Evolutionary conservation across 345 rosid species (phyloP), one percentile per base, ranked within the genome.

Genomic region (Erysimum cheiranthoides): DNA sequence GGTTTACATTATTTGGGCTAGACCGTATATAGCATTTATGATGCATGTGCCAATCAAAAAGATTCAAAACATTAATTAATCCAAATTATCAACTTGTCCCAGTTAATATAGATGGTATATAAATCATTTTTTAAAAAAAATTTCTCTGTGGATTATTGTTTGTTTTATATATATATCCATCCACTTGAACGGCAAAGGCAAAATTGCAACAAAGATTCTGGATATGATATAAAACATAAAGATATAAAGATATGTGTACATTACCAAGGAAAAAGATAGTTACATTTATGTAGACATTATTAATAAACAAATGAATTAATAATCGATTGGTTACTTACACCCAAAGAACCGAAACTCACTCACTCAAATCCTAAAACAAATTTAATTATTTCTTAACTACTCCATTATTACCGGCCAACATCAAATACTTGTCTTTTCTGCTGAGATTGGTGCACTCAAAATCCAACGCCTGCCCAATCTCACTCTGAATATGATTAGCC

Each of bases 321-420:
- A 28, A 62, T 56, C 14, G 53, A 63, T 63, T 64, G 46, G 5
- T 46, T 68, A 70, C 43, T 68, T 64, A 70, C 81, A 73, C 68
- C 16, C 39, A 60, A 49, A 28, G 18, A 57, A 52, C 56, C 16
- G 5, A 65, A 17, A 47, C 10, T n/a, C 28, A 51, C 56, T 57
- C 16, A 39, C 63, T 56, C 68, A 42, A 16, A 47, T 35, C 32
- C 73, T 32, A 51, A 61, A 28, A 35, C 4, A 17, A 45, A 63
- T 28, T 53, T n/a, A 68, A 67, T 2, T 61, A 46, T 36, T 67
- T 73, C 43, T 61, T 60, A 31, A 79, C 68, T 57, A 85, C 79
- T 8, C 96, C 95, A 10, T 87, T 84, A 35, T 90, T 89, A n/a
- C 98, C 98, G 0, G 96, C 98, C 85, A 89, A 78, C 35, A 83